Evolutionary conservation across 2,329 filamentous ascomycete genomes (phyloP), one percentile per base, ranked within the genome.

Genomic region (Fusarium sp.): DNA sequence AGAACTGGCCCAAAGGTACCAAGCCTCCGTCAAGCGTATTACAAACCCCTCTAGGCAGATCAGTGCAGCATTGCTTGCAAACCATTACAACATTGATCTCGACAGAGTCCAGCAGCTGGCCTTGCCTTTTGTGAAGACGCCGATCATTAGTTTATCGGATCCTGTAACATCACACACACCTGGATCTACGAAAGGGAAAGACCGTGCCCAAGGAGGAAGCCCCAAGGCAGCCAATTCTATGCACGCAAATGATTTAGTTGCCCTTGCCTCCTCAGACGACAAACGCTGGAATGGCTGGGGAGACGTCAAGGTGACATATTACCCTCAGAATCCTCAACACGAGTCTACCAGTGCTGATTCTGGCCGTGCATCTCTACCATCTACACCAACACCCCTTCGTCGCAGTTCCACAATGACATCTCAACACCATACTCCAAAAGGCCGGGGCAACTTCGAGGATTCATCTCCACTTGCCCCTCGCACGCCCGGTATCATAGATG

Each of bases 1-100:
- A 39, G 92, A 95, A 77, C 85, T 99, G 65, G 95, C 96, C 15
- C 93, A 98, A 80, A 89, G 96, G 73, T 99, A 98, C 73, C 92
- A 97, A 79, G 93, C 93, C 12, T 94, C 94, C 20, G 91, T 96
- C 65, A 93, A 94, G 80, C 90, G 93, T 26, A 84, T 91, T 52
- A 84, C 86, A n/a, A 88, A 88, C 62, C 84, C 89, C 16, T 87
- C 85, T 26, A 87, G 88, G 47, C 85, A 90, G 71, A 85, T 94
- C 43, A 92, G 92, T 76, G 88, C 89, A 39, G 89, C 90, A 29
- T 83, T 98, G 48, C 84, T 98, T 50, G 88, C 90, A 24, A 94
- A 94, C 67, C 96, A 99, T 80, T 99, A 92, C 80, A 90, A 91
- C 72, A 91, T 92, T 71, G 87, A 91, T 66, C 83, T 92, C 8